phyloP scores from a whole-genome alignment of 257 asterid genomes.

The Solanum pennellii region DNA sequence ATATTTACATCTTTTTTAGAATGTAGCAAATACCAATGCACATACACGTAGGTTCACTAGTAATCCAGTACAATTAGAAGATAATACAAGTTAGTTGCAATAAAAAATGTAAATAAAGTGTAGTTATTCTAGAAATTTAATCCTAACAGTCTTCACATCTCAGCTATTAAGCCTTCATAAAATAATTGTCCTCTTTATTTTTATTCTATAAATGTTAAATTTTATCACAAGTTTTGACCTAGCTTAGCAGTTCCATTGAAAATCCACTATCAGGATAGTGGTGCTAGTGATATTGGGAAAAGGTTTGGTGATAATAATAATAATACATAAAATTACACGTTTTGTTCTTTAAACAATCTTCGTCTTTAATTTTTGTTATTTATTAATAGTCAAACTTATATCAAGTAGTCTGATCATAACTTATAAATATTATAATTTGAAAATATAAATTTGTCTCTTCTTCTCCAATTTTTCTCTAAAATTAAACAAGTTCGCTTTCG shows the following conservation, averaged over 20 bases:
- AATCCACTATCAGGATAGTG: not conserved
- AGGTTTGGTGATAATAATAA: not conserved
- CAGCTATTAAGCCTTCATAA: not conserved
- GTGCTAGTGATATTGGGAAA: not conserved
- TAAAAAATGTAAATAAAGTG: not conserved
- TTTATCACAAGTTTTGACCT: not conserved
- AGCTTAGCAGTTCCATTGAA: not conserved
- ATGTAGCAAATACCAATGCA: not conserved
- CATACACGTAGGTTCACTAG: not conserved
- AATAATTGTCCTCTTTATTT: not conserved
- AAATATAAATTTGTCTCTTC: not conserved
- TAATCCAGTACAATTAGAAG: not conserved
- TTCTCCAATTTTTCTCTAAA: not conserved
- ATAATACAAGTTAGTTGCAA: not conserved
- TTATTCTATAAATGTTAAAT: not conserved
- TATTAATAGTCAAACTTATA: no score
- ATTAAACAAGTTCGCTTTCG: no score
- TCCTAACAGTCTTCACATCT: not conserved
- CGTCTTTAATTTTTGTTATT: not conserved
- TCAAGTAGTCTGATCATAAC: not conserved
- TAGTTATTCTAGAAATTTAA: not conserved
- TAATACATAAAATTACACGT: not conserved
- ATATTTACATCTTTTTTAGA: not conserved
- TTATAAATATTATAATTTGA: not conserved
- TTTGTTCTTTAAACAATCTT: not conserved